Evolutionary conservation across 176 grass and related monocot species (phyloP), one percentile per base, ranked within the genome.

Genomic region (Elaeis guineensis): DNA sequence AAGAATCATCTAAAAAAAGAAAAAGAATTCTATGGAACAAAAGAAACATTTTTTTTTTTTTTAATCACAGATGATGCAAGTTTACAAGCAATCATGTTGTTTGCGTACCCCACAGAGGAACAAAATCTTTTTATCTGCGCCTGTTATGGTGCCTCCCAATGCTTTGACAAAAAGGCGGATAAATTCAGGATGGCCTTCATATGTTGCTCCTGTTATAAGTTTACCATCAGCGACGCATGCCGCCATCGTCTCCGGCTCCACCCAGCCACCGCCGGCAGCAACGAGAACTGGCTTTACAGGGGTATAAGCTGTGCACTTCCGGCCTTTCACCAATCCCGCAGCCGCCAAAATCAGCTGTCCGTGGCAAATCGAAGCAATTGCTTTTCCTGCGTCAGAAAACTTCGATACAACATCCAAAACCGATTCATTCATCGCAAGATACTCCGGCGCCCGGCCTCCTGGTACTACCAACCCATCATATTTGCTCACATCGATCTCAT

Each of bases 41-140:
- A n/a, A n/a, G n/a, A n/a, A n/a, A n/a, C n/a, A n/a, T n/a, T n/a
- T n/a, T n/a, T n/a, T n/a, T n/a, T n/a, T n/a, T n/a, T n/a, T n/a
- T n/a, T n/a, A n/a, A n/a, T n/a, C n/a, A n/a, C n/a, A n/a, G n/a
- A n/a, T n/a, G n/a, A n/a, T n/a, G n/a, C n/a, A n/a, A n/a, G n/a
- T n/a, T n/a, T n/a, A n/a, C n/a, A n/a, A n/a, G n/a, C n/a, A n/a
- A n/a, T n/a, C n/a, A n/a, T 23, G 3, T 2, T 2, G 23, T 23
- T 23, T 23, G 59, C 83, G 80, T 89, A 97, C 93, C 87, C 93
- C 93, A 12, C 93, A 97, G 7, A 97, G 84, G 73, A 97, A 92
- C 49, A 97, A 25, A 65, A 97, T 85, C 63, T 22, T 85, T 55
- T 91, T 97, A 73, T 92, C 57, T n/a, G 83, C 63, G 17, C 93